Evolutionary conservation across 305 asterid species (phyloP).

Genomic region (Striga hermonthica): DNA sequence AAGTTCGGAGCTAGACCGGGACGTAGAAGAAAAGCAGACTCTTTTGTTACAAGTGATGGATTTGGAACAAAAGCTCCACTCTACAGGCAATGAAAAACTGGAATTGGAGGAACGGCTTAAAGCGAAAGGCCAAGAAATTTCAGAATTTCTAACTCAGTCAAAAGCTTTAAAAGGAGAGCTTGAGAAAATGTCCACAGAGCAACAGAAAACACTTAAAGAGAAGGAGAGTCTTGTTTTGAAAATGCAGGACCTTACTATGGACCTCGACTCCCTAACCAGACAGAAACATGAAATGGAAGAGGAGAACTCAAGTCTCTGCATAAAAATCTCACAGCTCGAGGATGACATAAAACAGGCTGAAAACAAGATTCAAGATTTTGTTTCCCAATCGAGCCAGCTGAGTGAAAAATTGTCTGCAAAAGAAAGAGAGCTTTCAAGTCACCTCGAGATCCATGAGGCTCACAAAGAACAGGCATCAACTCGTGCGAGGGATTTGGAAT

Average conservation of each 20-base stretch:
- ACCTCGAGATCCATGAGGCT: slow-evolving; percentile 62
- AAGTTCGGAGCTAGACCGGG: no score
- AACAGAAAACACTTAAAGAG: no score
- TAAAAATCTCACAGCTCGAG: slow-evolving; percentile 34
- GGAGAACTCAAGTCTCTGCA: slow-evolving; percentile 31
- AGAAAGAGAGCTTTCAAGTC: slow-evolving; percentile 55
- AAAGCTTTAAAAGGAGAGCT: no score
- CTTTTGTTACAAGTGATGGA: no score
- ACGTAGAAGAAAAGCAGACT: no score
- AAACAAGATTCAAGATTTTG: slow-evolving; percentile 41
- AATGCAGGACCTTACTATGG: no score
- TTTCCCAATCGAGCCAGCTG: slow-evolving; percentile 42
- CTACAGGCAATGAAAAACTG: no score
- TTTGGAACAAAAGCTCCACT: no score
- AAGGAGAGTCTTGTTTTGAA: no score
- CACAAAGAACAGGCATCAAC: slow-evolving; percentile 57
- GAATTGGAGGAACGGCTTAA: slow-evolving; percentile 28
- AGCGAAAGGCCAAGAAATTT: slow-evolving; percentile 32
- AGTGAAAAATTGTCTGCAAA: slow-evolving; percentile 48
- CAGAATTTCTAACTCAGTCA: slow-evolving; percentile 10
- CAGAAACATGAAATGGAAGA: slow-evolving; percentile 17
- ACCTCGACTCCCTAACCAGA: no score
- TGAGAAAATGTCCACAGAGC: no score
- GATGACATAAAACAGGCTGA: slow-evolving; percentile 44
- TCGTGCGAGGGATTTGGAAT: slow-evolving; percentile 60